phyloP scores from a whole-genome alignment of 2,329 filamentous ascomycete genomes.

The Aspergillus latus region DNA sequence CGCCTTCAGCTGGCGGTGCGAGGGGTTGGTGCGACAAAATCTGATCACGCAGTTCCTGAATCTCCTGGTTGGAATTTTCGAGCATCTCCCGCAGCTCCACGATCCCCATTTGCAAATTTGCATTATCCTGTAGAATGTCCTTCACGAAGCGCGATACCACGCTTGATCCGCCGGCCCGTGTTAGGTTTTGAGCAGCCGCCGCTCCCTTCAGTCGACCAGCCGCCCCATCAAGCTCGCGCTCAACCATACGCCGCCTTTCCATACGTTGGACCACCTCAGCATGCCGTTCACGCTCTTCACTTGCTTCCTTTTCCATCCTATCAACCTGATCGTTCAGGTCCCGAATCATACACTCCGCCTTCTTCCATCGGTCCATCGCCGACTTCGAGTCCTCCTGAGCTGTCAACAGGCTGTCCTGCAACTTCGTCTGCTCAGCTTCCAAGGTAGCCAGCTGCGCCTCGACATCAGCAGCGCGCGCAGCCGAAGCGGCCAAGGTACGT shows the following conservation, averaged over 20 bases:
- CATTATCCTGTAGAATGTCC: conserved; percentile 92
- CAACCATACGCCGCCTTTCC: conserved; percentile 78
- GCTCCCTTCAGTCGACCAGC: conserved; percentile 79
- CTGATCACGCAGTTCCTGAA: conserved; percentile 81
- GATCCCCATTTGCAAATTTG: conserved; percentile 87
- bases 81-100: conserved; percentile 89
- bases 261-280: conserved; percentile 77
- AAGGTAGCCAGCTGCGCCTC: conserved; percentile 77
- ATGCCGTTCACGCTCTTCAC: conserved; percentile 77
- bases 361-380: conserved; percentile 78
- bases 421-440: conserved; percentile 74
- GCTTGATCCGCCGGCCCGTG: conserved; percentile 58
- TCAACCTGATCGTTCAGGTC: conserved; percentile 86
- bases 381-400: conserved; percentile 74
- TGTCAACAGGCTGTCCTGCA: conserved; percentile 66
- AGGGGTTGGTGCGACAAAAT: conserved; percentile 75
- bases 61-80: conserved; percentile 88
- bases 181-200: conserved; percentile 67
- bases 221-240: conserved; percentile 76
- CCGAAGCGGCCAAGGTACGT: conserved; percentile 70
- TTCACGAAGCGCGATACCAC: conserved; percentile 96
- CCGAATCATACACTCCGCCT: conserved; percentile 74
- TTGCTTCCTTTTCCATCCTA: conserved; percentile 79
- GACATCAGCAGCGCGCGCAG: conserved; percentile 71
- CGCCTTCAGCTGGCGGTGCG: conserved; percentile 31